Conservation (phyloP, 1,139 yeast genomes). For the Debaryomycetaceae sp. region DNA sequence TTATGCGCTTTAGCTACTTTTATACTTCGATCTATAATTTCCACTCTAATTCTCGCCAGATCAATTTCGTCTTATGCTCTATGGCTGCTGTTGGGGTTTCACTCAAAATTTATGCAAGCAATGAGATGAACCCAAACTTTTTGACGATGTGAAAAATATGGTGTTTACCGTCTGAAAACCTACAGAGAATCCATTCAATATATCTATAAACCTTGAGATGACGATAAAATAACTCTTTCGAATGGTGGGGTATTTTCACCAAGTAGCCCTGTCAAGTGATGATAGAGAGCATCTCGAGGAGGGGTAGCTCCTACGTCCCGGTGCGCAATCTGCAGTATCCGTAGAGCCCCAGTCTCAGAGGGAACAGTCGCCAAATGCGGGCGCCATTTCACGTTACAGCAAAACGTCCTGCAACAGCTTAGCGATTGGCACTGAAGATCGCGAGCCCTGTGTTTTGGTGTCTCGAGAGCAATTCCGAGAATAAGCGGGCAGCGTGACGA, state of each 20-base stretch:
- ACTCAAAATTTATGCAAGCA: neutral
- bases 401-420: no score
- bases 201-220: no score
- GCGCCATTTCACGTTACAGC: no score
- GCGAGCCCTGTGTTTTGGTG: no score
- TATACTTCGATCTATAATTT: neutral
- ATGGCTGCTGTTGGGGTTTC: neutral
- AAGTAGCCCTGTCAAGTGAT: neutral
- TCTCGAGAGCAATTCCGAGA: no score
- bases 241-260: neutral
- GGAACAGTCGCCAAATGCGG: no score
- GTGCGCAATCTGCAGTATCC: no score
- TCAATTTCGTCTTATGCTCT: neutral
- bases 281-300: neutral
- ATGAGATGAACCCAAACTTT: neutral
- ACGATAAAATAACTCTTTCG: neutral
- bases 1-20: neutral
- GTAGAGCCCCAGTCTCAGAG: no score
- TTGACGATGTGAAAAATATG: neutral
- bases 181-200: no score
- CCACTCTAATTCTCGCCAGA: neutral
- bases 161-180: no score
- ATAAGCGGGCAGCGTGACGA: no score
- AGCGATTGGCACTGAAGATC: no score
- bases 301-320: neutral